A percentile compares a stretch with the other conserved stretches of the same genome.
phyloP scores from a whole-genome alignment of 2,329 filamentous ascomycete species.

The Talaromyces funiculosus region DNA sequence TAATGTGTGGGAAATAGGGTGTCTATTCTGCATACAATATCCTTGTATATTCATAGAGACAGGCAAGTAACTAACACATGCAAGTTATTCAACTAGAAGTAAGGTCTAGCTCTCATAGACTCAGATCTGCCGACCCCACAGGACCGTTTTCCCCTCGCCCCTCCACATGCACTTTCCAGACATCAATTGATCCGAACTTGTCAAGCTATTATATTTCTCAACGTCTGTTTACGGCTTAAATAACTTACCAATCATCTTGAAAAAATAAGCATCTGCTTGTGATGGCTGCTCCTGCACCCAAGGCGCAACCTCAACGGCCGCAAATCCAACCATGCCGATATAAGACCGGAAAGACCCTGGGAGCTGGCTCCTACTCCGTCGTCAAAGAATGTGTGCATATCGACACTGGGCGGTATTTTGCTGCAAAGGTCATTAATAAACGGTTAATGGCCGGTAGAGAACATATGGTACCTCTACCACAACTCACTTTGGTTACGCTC shows the following conservation, averaged over 20 bases:
- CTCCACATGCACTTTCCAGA: not conserved
- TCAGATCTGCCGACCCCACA: not conserved
- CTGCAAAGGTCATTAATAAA: conserved; percentile 99
- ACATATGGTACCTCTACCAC: conserved; percentile 68
- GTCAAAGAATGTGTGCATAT: conserved; percentile 99
- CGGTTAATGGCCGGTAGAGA: conserved; percentile 93
- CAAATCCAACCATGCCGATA: conserved; percentile 93
- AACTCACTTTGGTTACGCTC: not conserved
- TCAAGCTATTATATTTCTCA: not conserved
- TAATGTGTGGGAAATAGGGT: not conserved
- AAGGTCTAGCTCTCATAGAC: not conserved
- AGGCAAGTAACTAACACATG: no score
- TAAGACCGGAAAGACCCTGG: conserved; percentile 97
- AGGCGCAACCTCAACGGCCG: conserved; percentile 34
- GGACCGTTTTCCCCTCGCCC: not conserved
- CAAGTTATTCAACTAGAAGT: no score
- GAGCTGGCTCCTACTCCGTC: conserved; percentile 94
- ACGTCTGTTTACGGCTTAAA: not conserved
- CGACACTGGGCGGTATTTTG: conserved; percentile 95
- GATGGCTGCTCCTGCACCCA: conserved; percentile 11
- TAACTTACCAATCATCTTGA: not conserved
- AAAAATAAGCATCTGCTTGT: not conserved
- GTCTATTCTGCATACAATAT: not conserved
- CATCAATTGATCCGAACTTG: not conserved
- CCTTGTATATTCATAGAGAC: not conserved